phyloP scores from a whole-genome alignment of 495 filamentous ascomycete species.

The Aspergillus cristatus region DNA sequence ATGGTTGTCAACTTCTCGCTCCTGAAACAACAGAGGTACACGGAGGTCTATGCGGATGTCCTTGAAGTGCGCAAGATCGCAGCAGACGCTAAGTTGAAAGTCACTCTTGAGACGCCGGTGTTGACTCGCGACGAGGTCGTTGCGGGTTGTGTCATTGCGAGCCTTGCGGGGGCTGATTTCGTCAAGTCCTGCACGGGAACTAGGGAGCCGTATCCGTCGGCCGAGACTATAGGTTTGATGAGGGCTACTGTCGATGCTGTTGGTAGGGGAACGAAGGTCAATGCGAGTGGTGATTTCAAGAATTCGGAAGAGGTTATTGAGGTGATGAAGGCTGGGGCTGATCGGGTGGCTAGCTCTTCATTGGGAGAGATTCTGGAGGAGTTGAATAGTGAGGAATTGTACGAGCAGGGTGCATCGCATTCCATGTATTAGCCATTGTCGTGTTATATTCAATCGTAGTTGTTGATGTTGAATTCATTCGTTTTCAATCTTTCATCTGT shows the following conservation, averaged over 20 bases:
- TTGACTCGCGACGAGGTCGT: conserved; percentile 47
- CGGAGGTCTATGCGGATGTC: conserved; percentile 48
- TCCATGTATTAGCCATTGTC: conserved; percentile 12
- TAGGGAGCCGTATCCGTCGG: conserved; percentile 48
- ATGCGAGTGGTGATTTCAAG: conserved; percentile 57
- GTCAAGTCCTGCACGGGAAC: conserved; percentile 68
- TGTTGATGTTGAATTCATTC: neutral
- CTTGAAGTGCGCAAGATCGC: conserved; percentile 44
- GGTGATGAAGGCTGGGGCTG: conserved; percentile 58
- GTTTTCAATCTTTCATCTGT: too few relatives aligned
- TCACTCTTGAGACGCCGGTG: conserved; percentile 58
- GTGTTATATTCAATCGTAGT: too few relatives aligned
- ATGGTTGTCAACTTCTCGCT: conserved; percentile 55
- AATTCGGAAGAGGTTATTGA: conserved; percentile 40
- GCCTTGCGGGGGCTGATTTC: conserved; percentile 52
- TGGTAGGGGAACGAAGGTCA: conserved; percentile 45
- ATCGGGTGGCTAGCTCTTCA: conserved; percentile 53
- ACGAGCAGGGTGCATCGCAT: conserved; percentile 13
- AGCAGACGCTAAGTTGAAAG: conserved; percentile 43
- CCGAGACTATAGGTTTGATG: conserved; percentile 52
- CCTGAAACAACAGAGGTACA: conserved; percentile 42
- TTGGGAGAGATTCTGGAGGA: conserved; percentile 51
- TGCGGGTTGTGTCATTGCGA: conserved; percentile 47
- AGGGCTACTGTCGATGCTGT: conserved; percentile 27
- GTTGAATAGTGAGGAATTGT: conserved; percentile 16